A percentile compares a stretch with the other conserved stretches of the same genome.
phyloP scores from a whole-genome alignment of 352 stramenopile genomes.

The Pythium volutum region DNA sequence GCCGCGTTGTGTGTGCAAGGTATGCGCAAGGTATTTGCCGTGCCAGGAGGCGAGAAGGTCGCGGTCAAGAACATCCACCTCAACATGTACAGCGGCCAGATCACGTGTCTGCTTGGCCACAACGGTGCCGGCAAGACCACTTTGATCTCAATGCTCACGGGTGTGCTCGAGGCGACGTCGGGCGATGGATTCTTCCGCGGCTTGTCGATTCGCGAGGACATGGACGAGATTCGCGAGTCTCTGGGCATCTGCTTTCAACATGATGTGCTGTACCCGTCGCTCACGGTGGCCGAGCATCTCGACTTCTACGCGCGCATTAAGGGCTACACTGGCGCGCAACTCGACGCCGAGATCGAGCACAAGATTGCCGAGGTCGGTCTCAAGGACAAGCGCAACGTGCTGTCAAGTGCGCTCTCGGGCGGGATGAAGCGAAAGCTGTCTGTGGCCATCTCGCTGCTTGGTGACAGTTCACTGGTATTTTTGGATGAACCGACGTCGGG shows the following conservation, averaged over 20 bases:
- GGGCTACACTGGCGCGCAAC: slow-evolving; percentile 31
- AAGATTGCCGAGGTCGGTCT: slow-evolving; percentile 63
- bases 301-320: slow-evolving; percentile 89
- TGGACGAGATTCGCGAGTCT: slow-evolving; percentile 75
- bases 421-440: slow-evolving; percentile 93
- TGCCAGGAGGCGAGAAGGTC: slow-evolving; percentile 64
- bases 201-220: slow-evolving; percentile 51
- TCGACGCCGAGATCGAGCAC: slow-evolving; percentile 37
- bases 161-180: slow-evolving; percentile 57
- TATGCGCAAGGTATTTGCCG: slow-evolving; percentile 44
- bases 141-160: slow-evolving; percentile 92
- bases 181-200: slow-evolving; percentile 55
- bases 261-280: slow-evolving; percentile 89
- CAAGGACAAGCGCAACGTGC: slow-evolving; percentile 53
- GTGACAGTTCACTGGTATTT: slow-evolving; percentile 80
- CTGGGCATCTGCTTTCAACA: slow-evolving; percentile 93
- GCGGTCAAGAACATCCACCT: slow-evolving; percentile 85
- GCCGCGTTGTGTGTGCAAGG: slow-evolving; percentile 24
- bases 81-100: slow-evolving; percentile 90
- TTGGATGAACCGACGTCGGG: slow-evolving; percentile 88
- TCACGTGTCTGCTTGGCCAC: slow-evolving; percentile 89
- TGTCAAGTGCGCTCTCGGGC: slow-evolving; percentile 59
- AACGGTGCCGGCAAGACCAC: slow-evolving; percentile 90
- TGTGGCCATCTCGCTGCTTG: slow-evolving; percentile 91
- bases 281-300: slow-evolving; percentile 93